Percentiles rank a stretch among this genome's conserved stretches.
These are phyloP conservation scores for Platismatia glauca DNA, from an alignment of 495 filamentous ascomycete genomes.

Conservation along the genomic window DNA sequence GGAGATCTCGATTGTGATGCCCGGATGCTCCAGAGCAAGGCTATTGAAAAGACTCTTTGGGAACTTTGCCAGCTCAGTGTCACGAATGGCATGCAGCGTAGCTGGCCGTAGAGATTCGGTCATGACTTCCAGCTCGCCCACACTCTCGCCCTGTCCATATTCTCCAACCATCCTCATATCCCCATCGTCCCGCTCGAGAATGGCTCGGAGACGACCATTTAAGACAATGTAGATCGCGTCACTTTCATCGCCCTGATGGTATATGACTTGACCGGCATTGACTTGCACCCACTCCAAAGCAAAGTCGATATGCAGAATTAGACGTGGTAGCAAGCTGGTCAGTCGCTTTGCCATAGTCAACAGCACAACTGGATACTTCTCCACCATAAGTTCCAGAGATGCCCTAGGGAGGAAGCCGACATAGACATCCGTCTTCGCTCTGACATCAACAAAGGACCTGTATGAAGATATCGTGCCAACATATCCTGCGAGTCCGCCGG, in stretches of 20 bases:
- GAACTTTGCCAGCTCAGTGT: constrained; percentile 93
- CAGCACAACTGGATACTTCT: constrained; percentile 82
- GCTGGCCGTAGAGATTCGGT: constrained; percentile 84
- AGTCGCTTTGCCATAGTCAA: constrained; percentile 92
- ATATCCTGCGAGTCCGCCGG: constrained; percentile 89
- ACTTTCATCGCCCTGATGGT: constrained; percentile 89
- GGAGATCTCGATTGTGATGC: constrained; percentile 97
- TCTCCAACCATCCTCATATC: constrained; percentile 86
- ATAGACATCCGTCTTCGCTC: constrained; percentile 96
- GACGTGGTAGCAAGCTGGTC: constrained; percentile 77
- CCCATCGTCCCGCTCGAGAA: constrained; percentile 67
- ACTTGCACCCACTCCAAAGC: constrained; percentile 97
- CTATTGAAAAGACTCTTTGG: constrained; percentile 96
- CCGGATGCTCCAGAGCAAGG: constrained; percentile 90
- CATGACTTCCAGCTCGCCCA: constrained; percentile 93
- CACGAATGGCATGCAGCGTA: constrained; percentile 89
- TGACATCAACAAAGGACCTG: constrained; percentile 90
- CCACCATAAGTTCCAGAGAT: constrained; percentile 84
- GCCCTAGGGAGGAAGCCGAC: constrained; percentile 86
- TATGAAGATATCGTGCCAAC: constrained; percentile 89
- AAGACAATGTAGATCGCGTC: constrained; percentile 97
- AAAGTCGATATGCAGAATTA: constrained; percentile 96
- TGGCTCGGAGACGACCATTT: constrained; percentile 76
- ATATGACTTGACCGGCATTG: constrained; percentile 86
- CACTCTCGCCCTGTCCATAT: constrained; percentile 94